Base-by-base conservation (phyloP, 306 rosid genomes). In the Hylodesmum podocarpum region DNA sequence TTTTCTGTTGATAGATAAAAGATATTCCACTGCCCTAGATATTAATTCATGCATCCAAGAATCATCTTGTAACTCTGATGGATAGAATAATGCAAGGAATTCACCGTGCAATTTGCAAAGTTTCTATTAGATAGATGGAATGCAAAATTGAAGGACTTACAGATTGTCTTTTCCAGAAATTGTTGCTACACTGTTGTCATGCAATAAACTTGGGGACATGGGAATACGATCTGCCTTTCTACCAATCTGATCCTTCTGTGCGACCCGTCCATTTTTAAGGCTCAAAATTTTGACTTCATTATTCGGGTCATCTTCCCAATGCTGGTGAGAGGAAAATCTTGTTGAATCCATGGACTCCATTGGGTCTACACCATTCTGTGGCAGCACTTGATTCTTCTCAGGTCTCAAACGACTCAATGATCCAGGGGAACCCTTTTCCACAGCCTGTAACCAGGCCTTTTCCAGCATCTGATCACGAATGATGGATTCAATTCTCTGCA, bases 171-270 rank as follows among this genome's bases (percentile, higher is more conserved):
- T 92, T 69, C 64, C 86, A 70, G 96, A 83, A 76, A 72, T 87
- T 44, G 80, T 85, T 73, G 84, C 83, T 75, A 94, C 76, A 82
- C 82, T 87, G 83, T 73, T 87, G 72, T 86, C 91, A 39, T 92
- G 99, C 89, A 96, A 86, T 83, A 91, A 81, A 83, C 99, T 96
- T 18, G 99, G 99, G 54, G 99, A 91, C 91, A 91, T 91, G 54
- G 94, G 92, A 61, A 65, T 87, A 36, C 76, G 89, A 39, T 87
- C 97, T 5, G 75, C 64, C 75, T 84, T 84, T 87, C 90, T 84
- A 75, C 85, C 84, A 11, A 71, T 82, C 75, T 87, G 93, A 51
- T 91, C 92, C 78, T 89, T 93, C 65, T 82, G 94, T 67, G 80
- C 78, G 69, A 84, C 83, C 80, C 78, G 82, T 71, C 85, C 97